Conservation (phyloP, 208 protist genomes). For the Leishmania lainsoni region DNA sequence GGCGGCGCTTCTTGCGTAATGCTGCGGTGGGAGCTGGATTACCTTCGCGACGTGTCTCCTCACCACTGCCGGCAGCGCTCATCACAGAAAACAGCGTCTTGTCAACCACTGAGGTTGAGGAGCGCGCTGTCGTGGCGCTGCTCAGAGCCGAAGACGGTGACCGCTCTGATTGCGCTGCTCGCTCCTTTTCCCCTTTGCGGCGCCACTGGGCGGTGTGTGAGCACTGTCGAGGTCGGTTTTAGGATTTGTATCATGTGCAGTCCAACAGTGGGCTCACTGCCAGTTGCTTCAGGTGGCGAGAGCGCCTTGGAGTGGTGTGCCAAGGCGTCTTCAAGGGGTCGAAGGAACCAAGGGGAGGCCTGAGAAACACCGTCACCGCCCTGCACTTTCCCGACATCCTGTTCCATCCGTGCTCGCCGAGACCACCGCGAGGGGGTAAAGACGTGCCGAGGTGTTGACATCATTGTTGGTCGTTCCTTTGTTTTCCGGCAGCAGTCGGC, state of each 20-base stretch:
- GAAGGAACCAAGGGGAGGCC: conserved; percentile 17
- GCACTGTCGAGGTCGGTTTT: background rate
- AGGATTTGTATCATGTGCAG: background rate
- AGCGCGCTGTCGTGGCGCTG: conserved; percentile 6
- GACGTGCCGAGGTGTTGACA: background rate
- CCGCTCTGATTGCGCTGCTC: background rate
- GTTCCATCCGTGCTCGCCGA: background rate
- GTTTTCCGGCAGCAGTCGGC: background rate
- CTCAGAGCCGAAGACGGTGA: background rate
- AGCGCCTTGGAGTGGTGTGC: conserved; percentile 6
- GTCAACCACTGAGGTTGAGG: background rate
- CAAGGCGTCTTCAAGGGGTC: conserved; percentile 15
- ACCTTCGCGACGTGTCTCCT: background rate
- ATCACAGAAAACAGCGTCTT: background rate
- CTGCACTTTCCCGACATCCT: background rate
- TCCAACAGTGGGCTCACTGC: background rate
- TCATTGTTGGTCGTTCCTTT: background rate
- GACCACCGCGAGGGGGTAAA: conserved; percentile 26
- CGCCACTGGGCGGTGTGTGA: background rate
- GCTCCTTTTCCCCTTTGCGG: background rate
- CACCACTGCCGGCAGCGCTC: background rate
- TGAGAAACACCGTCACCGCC: background rate
- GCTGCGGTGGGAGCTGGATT: background rate
- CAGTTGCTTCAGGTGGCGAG: background rate
- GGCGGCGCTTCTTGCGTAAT: conserved; percentile 1